A percentile compares a stretch with the other conserved stretches of the same genome.
These are phyloP conservation scores for Cornus kousa DNA, from an alignment of 148 eudicot genomes.

Conservation along the genomic window DNA sequence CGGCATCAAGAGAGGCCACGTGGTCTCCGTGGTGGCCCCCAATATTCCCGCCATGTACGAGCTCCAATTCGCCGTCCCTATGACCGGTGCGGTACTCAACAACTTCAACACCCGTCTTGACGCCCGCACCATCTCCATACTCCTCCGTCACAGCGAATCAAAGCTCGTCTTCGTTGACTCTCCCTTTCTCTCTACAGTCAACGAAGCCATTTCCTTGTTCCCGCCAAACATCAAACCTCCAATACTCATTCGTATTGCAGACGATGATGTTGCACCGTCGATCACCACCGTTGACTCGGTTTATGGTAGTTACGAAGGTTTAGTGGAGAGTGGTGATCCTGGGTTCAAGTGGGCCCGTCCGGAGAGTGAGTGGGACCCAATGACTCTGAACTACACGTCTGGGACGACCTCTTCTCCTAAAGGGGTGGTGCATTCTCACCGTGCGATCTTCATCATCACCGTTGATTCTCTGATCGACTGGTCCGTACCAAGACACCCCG, in stretches of 20 bases:
- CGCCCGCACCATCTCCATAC: conserved; percentile 37
- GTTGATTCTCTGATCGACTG: conserved; percentile 36
- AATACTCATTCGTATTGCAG: conserved; percentile 16
- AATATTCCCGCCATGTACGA: conserved; percentile 73
- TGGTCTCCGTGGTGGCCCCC: conserved; percentile 73
- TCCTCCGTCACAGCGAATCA: conserved; percentile 39
- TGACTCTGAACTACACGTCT: conserved; percentile 48
- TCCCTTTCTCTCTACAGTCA: conserved; percentile 13
- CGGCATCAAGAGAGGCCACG: conserved; percentile 39
- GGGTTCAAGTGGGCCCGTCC: conserved; percentile 43
- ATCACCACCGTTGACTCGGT: not conserved
- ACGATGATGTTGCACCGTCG: conserved; percentile 6
- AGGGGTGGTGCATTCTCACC: conserved; percentile 50
- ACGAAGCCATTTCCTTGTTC: conserved; percentile 26
- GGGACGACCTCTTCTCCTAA: conserved; percentile 51
- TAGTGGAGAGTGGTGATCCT: conserved; percentile 30
- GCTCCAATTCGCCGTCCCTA: conserved; percentile 74
- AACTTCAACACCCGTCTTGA: conserved; percentile 54
- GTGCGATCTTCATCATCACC: conserved; percentile 30
- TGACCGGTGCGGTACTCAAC: conserved; percentile 58
- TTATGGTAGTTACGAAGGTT: conserved; percentile 22
- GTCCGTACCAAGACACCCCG: conserved; percentile 34
- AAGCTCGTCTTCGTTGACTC: conserved; percentile 37
- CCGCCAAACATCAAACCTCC: conserved; percentile 22
- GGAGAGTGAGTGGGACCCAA: conserved; percentile 40